A percentile compares a stretch with the other conserved stretches of the same genome.
phyloP scores from a whole-genome alignment of 306 rosid genomes.

The Vigna unguiculata region DNA sequence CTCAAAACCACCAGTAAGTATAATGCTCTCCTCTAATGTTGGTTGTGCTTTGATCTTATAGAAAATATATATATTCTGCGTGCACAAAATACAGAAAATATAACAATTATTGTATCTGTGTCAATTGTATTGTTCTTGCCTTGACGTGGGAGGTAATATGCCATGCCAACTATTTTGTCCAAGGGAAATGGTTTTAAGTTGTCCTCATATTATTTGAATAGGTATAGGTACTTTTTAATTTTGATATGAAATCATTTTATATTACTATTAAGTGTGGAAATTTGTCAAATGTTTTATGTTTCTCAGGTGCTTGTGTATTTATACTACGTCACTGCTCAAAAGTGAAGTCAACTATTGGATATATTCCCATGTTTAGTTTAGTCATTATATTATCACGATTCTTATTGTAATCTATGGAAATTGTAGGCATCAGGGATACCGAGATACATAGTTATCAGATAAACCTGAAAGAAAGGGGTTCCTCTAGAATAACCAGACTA shows the following conservation, averaged over 20 bases:
- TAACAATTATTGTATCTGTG: not conserved
- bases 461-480: constrained; percentile 61
- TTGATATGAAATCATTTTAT: constrained; percentile 29
- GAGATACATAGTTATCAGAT: constrained; percentile 62
- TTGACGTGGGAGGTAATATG: constrained; percentile 32
- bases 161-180: constrained; percentile 4
- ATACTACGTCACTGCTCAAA: constrained; percentile 16
- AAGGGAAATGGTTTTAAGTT: not conserved
- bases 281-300: constrained; percentile 27
- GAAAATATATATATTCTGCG: not conserved
- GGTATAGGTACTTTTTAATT: constrained; percentile 23
- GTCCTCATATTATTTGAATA: not conserved
- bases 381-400: constrained; percentile 3
- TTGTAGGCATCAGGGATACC: constrained; percentile 65
- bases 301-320: not conserved
- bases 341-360: constrained; percentile 24
- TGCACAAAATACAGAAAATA: constrained; percentile 4
- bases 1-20: constrained; percentile 86
- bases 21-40: constrained; percentile 30
- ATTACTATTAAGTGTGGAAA: constrained; percentile 5
- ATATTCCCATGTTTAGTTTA: constrained; percentile 6
- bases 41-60: constrained; percentile 28
- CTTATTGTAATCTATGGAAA: constrained; percentile 39
- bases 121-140: constrained; percentile 17
- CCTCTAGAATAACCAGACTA: constrained; percentile 57